These are phyloP conservation scores for Rhizophagus sp. DNA, from an alignment of 192 early-diverging fungal genomes.

Conservation along the genomic window DNA sequence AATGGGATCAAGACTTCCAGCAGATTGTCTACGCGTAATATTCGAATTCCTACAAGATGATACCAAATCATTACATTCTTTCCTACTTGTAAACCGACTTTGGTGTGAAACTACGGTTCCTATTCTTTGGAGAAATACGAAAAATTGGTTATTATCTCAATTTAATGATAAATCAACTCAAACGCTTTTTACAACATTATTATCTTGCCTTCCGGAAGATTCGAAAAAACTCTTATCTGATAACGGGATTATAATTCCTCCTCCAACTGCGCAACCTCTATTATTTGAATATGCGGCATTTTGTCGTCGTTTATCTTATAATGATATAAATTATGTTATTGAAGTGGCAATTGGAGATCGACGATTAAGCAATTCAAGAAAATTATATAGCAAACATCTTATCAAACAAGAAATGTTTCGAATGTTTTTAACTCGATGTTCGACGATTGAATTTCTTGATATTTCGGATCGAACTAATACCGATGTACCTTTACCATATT, in stretches of 20 bases:
- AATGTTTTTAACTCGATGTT: constrained; percentile 1
- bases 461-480: neutral
- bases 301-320: neutral
- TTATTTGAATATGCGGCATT: neutral
- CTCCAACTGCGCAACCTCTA: neutral
- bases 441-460: neutral
- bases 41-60: neutral
- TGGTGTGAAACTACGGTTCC: constrained; percentile 11
- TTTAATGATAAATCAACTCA: neutral
- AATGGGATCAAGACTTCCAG: neutral
- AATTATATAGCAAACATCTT: neutral
- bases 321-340: neutral
- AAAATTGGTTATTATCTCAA: neutral
- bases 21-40: neutral
- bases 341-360: neutral
- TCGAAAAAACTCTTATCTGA: neutral
- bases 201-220: neutral
- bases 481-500: constrained; percentile 8
- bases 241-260: neutral
- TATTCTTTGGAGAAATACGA: constrained; percentile 11
- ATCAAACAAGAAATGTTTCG: constrained; percentile 1
- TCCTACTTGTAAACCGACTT: neutral
- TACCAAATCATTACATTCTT: neutral
- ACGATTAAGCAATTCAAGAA: neutral
- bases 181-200: neutral